phyloP scores from a whole-genome alignment of 192 early-diverging fungal species.

The Backusella circina region DNA sequence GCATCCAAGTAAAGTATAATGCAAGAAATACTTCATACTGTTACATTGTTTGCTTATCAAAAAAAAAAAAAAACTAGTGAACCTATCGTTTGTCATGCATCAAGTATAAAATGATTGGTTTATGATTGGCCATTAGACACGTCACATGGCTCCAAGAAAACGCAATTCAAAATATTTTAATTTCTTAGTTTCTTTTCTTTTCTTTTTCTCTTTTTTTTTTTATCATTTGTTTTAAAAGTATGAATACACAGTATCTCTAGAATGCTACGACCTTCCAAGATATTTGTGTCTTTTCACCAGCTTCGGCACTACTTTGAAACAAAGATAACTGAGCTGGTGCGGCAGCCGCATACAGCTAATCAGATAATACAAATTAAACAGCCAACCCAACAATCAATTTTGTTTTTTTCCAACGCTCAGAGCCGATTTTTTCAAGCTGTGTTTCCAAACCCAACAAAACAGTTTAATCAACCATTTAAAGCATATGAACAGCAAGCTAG shows the following conservation, averaged over 20 bases:
- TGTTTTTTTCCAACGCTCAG: not conserved
- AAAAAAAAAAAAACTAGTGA: not conserved
- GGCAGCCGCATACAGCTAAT: not conserved
- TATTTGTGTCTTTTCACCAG: constrained; percentile 27
- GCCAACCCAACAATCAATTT: not conserved
- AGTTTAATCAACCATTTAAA: not conserved
- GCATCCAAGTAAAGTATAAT: not conserved
- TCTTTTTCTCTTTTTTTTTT: not conserved
- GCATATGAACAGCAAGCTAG: not conserved
- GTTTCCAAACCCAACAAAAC: not conserved
- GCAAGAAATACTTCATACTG: not conserved
- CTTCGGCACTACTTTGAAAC: constrained; percentile 21
- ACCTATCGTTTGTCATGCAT: not conserved
- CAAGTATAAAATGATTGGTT: not conserved
- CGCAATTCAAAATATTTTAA: not conserved
- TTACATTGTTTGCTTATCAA: not conserved
- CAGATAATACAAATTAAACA: not conserved
- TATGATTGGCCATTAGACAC: not conserved
- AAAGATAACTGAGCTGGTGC: constrained; percentile 20
- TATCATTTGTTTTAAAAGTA: not conserved
- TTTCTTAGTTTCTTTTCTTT: constrained; percentile 4
- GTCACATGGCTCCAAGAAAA: not conserved
- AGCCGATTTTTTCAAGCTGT: not conserved
- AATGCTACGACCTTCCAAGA: constrained; percentile 22
- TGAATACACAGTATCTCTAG: not conserved